These are phyloP conservation scores for Pythium pyrilobum DNA, from an alignment of 352 stramenopile species.

Conservation along the genomic window DNA sequence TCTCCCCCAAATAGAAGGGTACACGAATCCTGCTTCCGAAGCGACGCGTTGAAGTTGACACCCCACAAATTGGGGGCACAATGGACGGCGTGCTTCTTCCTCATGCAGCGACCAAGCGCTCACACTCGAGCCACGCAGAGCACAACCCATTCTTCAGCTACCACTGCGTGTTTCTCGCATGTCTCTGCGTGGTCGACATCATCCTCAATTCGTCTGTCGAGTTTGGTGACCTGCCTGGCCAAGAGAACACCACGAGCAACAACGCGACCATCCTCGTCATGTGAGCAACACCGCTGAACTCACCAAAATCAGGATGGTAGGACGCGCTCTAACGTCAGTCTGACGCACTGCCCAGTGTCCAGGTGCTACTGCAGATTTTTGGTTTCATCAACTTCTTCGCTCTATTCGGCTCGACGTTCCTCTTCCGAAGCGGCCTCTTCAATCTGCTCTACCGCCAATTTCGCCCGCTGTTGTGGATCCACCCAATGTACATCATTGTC, in stretches of 20 bases:
- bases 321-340: too few species aligned
- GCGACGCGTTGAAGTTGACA: too few species aligned
- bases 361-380: constrained; percentile 61
- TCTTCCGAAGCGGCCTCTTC: constrained; percentile 69
- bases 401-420: constrained; percentile 55
- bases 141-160: constrained; percentile 33
- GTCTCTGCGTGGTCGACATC: constrained; percentile 50
- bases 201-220: constrained; percentile 57
- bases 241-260: constrained; percentile 18
- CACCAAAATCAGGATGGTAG: too few species aligned
- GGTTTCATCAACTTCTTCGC: constrained; percentile 49
- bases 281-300: constrained; percentile 15
- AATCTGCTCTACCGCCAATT: constrained; percentile 54
- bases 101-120: too few species aligned
- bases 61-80: too few species aligned
- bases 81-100: too few species aligned
- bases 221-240: constrained; percentile 42
- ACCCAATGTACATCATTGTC: constrained; percentile 42
- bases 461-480: constrained; percentile 33
- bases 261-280: constrained; percentile 49
- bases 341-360: constrained; percentile 26
- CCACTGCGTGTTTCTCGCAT: constrained; percentile 32
- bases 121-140: neutral
- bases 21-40: too few species aligned
- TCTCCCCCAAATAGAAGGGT: too few species aligned